phyloP scores from a whole-genome alignment of 148 eudicot species.

The Gaultheria prostrata region DNA sequence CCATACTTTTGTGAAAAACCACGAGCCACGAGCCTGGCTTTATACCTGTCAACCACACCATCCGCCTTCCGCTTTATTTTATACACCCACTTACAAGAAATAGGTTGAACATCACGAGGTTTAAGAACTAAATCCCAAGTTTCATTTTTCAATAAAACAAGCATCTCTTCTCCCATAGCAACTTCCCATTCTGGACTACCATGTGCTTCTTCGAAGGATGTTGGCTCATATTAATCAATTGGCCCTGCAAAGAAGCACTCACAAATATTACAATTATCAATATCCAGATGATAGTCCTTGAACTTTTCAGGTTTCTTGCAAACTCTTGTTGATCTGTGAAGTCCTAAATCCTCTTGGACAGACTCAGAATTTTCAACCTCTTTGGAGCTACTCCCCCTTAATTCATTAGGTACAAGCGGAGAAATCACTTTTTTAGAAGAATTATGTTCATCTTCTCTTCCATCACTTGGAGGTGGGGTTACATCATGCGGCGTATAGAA shows the following conservation, averaged over 20 bases:
- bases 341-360: background rate
- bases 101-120: background rate
- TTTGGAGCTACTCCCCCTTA: background rate
- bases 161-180: background rate
- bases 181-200: background rate
- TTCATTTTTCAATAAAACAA: background rate
- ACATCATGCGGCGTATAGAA: background rate
- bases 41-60: conserved; percentile 8
- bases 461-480: background rate
- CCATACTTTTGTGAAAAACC: conserved; percentile 20
- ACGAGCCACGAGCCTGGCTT: conserved; percentile 23
- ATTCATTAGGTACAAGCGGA: background rate
- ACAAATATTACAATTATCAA: background rate
- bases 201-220: background rate
- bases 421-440: background rate
- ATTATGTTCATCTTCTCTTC: background rate
- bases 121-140: background rate
- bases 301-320: background rate
- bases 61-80: background rate
- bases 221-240: background rate
- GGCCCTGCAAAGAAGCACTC: background rate
- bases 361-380: background rate
- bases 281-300: background rate
- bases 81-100: background rate
- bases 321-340: background rate